These are phyloP conservation scores for Vigna trinervia DNA, from an alignment of 306 rosid species.

Conservation along the genomic window DNA sequence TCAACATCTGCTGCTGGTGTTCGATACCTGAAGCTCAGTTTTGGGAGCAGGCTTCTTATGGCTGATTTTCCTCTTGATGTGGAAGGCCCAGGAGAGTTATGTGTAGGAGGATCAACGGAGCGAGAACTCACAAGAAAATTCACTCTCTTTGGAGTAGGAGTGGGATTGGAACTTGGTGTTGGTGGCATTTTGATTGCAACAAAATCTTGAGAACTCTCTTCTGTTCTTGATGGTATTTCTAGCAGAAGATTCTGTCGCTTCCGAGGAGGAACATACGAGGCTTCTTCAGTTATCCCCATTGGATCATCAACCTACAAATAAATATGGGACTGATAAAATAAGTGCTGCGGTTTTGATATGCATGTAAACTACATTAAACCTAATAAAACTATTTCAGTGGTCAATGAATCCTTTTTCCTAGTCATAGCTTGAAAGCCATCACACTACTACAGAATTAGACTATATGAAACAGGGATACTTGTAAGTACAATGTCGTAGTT, in stretches of 20 bases:
- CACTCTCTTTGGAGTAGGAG: slow-evolving; percentile 92
- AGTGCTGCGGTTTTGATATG: not conserved
- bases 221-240: slow-evolving; percentile 82
- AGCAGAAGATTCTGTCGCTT: slow-evolving; percentile 75
- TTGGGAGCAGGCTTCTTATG: slow-evolving; percentile 73
- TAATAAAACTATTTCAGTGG: not conserved
- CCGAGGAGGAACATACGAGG: slow-evolving; percentile 65
- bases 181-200: slow-evolving; percentile 74
- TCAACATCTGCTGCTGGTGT: slow-evolving; percentile 65
- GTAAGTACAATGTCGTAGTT: not conserved
- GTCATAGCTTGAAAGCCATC: slow-evolving; percentile 3
- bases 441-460: slow-evolving; percentile 20
- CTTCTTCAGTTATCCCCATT: slow-evolving; percentile 67
- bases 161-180: slow-evolving; percentile 85
- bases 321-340: slow-evolving; percentile 31
- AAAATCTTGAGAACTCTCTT: slow-evolving; percentile 61
- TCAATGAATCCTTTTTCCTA: not conserved
- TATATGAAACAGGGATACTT: not conserved
- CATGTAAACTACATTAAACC: slow-evolving; percentile 10
- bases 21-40: slow-evolving; percentile 82
- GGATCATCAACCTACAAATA: slow-evolving; percentile 63
- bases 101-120: slow-evolving; percentile 54
- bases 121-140: slow-evolving; percentile 70
- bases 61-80: slow-evolving; percentile 73
- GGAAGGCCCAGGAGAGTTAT: slow-evolving; percentile 74